Conservation (phyloP, 768 basidiomycete species). For the Lactifluus hygrophoroides region DNA sequence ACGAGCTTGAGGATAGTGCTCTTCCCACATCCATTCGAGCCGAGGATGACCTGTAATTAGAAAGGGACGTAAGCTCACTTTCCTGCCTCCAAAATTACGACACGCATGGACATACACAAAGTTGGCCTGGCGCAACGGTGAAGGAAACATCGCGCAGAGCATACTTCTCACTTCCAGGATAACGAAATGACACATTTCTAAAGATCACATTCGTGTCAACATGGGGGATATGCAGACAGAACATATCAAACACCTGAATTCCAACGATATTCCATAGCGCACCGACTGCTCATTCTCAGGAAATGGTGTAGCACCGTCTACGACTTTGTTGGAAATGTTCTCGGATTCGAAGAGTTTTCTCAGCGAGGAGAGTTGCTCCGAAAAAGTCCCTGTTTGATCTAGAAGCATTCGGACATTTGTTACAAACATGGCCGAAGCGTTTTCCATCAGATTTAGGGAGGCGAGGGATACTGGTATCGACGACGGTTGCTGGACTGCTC, state of each 20-base stretch:
- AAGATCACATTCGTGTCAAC: background rate
- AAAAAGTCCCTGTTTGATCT: slow-evolving; percentile 45
- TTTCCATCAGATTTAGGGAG: slow-evolving; percentile 43
- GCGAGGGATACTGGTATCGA: slow-evolving; percentile 18
- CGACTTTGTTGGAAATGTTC: slow-evolving; percentile 49
- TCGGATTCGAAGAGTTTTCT: slow-evolving; percentile 57
- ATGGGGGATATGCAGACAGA: background rate
- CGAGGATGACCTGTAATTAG: slow-evolving; percentile 55
- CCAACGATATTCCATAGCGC: slow-evolving; percentile 36
- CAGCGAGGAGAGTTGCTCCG: slow-evolving; percentile 44
- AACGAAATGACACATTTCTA: slow-evolving; percentile 65
- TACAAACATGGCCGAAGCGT: slow-evolving; percentile 44
- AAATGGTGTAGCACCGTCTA: slow-evolving; percentile 43
- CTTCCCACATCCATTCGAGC: slow-evolving; percentile 70
- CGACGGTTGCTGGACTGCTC: slow-evolving; percentile 18
- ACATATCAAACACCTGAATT: slow-evolving; percentile 43
- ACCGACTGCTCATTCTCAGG: slow-evolving; percentile 13
- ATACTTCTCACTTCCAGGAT: slow-evolving; percentile 43
- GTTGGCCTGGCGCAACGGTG: slow-evolving; percentile 57
- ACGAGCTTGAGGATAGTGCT: slow-evolving; percentile 73
- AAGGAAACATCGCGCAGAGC: slow-evolving; percentile 64
- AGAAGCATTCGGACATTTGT: slow-evolving; percentile 39
- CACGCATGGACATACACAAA: slow-evolving; percentile 46
- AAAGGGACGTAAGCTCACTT: background rate
- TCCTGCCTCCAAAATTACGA: background rate